Conservation (phyloP, 495 filamentous ascomycete species). For the Chaetomium fimeti region DNA sequence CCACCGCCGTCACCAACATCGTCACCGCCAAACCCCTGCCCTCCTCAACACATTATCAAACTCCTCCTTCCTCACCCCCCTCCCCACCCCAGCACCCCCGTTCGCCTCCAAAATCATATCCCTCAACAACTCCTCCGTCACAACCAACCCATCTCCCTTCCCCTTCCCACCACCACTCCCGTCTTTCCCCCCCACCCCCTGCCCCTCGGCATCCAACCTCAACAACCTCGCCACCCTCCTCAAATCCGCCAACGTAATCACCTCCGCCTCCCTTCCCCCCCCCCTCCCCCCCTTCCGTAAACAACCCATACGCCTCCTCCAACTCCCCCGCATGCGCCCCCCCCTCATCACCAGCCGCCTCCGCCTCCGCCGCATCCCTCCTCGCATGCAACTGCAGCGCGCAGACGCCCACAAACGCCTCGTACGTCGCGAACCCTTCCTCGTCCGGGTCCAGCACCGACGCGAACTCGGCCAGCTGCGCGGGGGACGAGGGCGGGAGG, state of each 20-base stretch:
- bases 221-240: constrained; percentile 75
- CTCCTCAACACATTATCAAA: constrained; percentile 83
- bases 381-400: constrained; percentile 72
- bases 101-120: constrained; percentile 96
- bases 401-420: constrained; percentile 76
- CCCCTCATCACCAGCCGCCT: constrained; percentile 63
- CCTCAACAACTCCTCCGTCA: constrained; percentile 73
- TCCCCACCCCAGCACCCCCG: constrained; percentile 67
- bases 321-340: constrained; percentile 59
- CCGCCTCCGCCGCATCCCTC: constrained; percentile 50
- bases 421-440: constrained; percentile 71
- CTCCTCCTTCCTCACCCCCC: constrained; percentile 72
- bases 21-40: constrained; percentile 72
- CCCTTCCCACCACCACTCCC: background rate
- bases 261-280: constrained; percentile 42
- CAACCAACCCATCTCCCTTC: constrained; percentile 44
- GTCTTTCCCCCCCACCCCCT: background rate
- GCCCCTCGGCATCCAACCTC: constrained; percentile 61
- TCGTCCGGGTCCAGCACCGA: constrained; percentile 77
- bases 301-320: constrained; percentile 42
- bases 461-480: constrained; percentile 70
- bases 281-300: constrained; percentile 72
- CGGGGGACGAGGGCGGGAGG: constrained; percentile 59
- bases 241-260: constrained; percentile 74
- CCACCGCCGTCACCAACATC: background rate